Percentiles rank a stretch among this genome's conserved stretches.
Conservation (phyloP, 2,329 filamentous ascomycete genomes). For the Aspergillus clavatus region DNA sequence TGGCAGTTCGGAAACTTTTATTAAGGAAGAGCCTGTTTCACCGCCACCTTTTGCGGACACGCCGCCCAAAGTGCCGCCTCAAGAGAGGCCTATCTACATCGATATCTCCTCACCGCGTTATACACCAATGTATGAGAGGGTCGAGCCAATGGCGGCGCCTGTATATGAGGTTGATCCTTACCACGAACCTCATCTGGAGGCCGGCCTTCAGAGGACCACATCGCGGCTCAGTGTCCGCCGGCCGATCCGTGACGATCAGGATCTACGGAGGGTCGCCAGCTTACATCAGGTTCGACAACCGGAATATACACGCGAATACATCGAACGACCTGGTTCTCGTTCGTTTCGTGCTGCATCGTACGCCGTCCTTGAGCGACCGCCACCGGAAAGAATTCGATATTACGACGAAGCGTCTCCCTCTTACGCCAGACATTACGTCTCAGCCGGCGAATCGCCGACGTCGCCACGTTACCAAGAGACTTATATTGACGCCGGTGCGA, state of each 20-base stretch:
- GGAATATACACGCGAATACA: conserved; percentile 40
- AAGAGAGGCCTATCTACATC: conserved; percentile 47
- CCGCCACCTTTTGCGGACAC: conserved; percentile 52
- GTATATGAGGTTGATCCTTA: conserved; percentile 36
- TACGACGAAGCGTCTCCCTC: conserved; percentile 35
- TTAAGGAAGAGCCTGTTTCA: conserved; percentile 61
- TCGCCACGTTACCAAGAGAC: conserved; percentile 36
- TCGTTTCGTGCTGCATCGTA: conserved; percentile 38
- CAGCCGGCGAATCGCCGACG: conserved; percentile 34
- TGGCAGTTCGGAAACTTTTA: conserved; percentile 46
- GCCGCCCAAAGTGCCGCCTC: conserved; percentile 31
- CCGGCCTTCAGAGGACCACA: conserved; percentile 33
- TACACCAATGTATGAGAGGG: conserved; percentile 31
- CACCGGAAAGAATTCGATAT: conserved; percentile 34
- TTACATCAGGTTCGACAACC: conserved; percentile 42
- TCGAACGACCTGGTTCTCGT: conserved; percentile 40
- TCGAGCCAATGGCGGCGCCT: conserved; percentile 27
- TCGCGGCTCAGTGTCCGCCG: conserved; percentile 38
- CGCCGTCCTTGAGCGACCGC: conserved; percentile 36
- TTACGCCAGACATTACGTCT: conserved; percentile 31
- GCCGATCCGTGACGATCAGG: conserved; percentile 39
- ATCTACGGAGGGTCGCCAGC: conserved; percentile 45
- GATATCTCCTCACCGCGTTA: conserved; percentile 41
- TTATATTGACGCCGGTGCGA: conserved; percentile 41
- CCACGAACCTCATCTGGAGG: conserved; percentile 27